Conservation (phyloP, 768 basidiomycete genomes). For the Holtermannia corniformis region DNA sequence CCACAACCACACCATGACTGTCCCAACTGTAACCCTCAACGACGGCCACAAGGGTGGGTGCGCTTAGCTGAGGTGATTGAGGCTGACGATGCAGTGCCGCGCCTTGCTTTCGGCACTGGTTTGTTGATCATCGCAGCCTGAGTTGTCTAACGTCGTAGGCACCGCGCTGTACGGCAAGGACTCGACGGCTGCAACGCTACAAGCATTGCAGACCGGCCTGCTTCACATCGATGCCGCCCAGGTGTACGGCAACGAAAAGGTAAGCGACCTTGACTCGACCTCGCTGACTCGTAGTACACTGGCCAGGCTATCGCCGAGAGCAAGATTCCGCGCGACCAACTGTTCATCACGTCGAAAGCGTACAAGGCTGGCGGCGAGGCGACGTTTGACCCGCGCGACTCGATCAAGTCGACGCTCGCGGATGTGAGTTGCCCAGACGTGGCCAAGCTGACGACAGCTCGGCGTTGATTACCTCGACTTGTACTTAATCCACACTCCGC, state of each 20-base stretch:
- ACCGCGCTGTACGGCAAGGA: slow-evolving; percentile 11
- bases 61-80: background rate
- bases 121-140: background rate
- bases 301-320: slow-evolving; percentile 23
- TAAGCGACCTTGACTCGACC: background rate
- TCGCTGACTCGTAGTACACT: background rate
- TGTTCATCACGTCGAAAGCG: slow-evolving; percentile 49
- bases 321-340: slow-evolving; percentile 20
- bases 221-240: slow-evolving; percentile 36
- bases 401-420: background rate
- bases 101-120: background rate
- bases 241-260: slow-evolving; percentile 36
- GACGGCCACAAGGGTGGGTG: background rate
- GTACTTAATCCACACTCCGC: slow-evolving; percentile 3
- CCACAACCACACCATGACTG: too few relatives aligned
- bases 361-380: background rate
- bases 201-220: slow-evolving; percentile 31
- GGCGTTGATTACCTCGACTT: slow-evolving; percentile 4
- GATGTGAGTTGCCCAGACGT: background rate
- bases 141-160: slow-evolving; percentile 6
- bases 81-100: background rate
- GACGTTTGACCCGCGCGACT: background rate
- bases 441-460: background rate
- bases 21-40: background rate
- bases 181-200: slow-evolving; percentile 5